These are phyloP conservation scores for Athelia sp. DNA, from an alignment of 1,284 basidiomycete species.

Conservation along the genomic window DNA sequence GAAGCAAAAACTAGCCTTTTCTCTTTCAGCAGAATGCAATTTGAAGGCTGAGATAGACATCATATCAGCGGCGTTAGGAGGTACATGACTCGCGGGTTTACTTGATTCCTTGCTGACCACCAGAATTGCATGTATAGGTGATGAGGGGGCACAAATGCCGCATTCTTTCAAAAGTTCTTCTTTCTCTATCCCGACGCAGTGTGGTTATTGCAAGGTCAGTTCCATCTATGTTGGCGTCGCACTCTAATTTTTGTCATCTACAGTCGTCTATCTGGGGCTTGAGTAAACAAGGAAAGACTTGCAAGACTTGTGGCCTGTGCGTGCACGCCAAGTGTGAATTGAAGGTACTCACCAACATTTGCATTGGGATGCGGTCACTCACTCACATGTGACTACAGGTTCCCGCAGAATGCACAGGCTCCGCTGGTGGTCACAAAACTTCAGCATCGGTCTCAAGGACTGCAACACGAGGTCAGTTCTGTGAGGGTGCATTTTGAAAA, in stretches of 20 bases:
- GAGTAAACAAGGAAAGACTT: conserved; percentile 80
- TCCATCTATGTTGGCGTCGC: neutral
- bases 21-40: conserved; percentile 47
- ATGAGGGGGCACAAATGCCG: conserved; percentile 64
- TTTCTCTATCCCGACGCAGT: conserved; percentile 79
- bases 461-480: neutral
- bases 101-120: neutral
- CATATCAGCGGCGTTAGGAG: conserved; percentile 59
- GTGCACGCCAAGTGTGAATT: conserved; percentile 82
- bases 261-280: conserved; percentile 82
- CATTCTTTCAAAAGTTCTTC: conserved; percentile 79
- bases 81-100: conserved; percentile 32
- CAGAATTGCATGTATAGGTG: no score
- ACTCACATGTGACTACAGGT: conserved; percentile 38
- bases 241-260: neutral
- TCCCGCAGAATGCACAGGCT: conserved; percentile 61
- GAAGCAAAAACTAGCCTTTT: conserved; percentile 54
- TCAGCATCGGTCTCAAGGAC: neutral
- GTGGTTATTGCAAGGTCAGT: conserved; percentile 76
- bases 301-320: conserved; percentile 72
- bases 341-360: conserved; percentile 45
- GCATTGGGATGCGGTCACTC: neutral
- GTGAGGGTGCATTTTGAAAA: neutral
- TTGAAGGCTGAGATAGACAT: conserved; percentile 57
- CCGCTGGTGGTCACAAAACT: conserved; percentile 1